Conservation (phyloP, 306 rosid species). For the Crotalaria pallida region DNA sequence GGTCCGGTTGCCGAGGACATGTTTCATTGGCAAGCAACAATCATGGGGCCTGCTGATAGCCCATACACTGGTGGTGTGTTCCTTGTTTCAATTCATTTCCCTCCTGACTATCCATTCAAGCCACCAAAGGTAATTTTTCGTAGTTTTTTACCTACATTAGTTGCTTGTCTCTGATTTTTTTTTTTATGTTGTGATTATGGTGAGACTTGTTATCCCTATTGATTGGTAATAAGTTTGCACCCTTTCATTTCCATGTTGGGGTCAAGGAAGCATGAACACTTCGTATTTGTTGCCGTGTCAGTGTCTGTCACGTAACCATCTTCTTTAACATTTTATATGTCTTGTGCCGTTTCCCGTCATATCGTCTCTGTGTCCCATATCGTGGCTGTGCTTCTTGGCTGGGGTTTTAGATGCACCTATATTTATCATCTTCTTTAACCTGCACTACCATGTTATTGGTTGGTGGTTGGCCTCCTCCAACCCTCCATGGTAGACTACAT, state of each 20-base stretch:
- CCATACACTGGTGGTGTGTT: conserved; percentile 83
- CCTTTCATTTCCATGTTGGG: background rate
- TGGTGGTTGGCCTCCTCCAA: background rate
- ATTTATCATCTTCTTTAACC: background rate
- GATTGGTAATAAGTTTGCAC: background rate
- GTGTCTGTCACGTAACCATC: too few relatives aligned
- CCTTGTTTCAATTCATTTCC: conserved; percentile 76
- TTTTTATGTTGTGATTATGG: background rate
- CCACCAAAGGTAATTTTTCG: conserved; percentile 66
- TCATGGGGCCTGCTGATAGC: conserved; percentile 87
- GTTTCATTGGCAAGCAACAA: conserved; percentile 94
- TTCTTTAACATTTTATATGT: too few relatives aligned
- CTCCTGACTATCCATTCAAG: conserved; percentile 91
- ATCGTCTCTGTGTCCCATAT: too few relatives aligned
- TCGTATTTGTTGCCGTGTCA: too few relatives aligned
- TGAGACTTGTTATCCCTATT: conserved; percentile 1
- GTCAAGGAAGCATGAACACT: too few relatives aligned
- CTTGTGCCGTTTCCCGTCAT: too few relatives aligned
- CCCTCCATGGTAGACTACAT: background rate
- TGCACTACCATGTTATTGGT: background rate
- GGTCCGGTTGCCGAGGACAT: conserved; percentile 96
- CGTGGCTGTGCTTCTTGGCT: too few relatives aligned
- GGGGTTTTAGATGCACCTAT: background rate
- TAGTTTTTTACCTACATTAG: background rate
- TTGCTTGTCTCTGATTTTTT: background rate